Evolutionary conservation across 495 filamentous ascomycete genomes (phyloP).

Genomic region (Paragyromitra xinjiangensis): DNA sequence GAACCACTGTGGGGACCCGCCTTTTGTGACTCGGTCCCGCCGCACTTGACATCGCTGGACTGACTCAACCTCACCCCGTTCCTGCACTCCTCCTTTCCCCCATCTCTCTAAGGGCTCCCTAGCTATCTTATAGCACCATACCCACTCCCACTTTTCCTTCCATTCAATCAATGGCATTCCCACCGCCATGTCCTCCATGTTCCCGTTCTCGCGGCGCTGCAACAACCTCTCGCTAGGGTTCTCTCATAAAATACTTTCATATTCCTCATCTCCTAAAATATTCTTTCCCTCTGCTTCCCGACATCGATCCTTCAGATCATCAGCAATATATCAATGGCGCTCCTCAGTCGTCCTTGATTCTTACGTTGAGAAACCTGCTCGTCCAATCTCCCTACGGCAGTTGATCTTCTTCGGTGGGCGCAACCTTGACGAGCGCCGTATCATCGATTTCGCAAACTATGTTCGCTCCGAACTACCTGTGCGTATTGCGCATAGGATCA

Average conservation of each 20-base stretch:
- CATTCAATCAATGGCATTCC: constrained; percentile 56
- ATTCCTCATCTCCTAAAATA: constrained; percentile 4
- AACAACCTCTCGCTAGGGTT: constrained; percentile 45
- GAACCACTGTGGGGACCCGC: constrained; percentile 43
- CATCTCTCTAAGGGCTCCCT: constrained; percentile 30
- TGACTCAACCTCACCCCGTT: constrained; percentile 47
- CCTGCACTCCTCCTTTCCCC: constrained; percentile 24
- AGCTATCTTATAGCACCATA: constrained; percentile 34
- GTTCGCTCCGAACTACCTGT: constrained; percentile 93
- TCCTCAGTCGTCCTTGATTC: constrained; percentile 56
- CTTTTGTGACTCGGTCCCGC: constrained; percentile 46
- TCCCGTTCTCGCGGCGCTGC: constrained; percentile 44
- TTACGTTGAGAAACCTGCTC: constrained; percentile 56
- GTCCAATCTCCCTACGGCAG: constrained; percentile 57
- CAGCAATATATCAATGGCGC: constrained; percentile 51
- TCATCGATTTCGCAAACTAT: constrained; percentile 96
- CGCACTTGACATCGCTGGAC: constrained; percentile 32
- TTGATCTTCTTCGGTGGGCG: constrained; percentile 89
- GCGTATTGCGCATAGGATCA: constrained; percentile 84
- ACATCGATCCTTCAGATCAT: constrained; percentile 37
- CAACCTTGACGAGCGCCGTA: constrained; percentile 84
- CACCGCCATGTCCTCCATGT: constrained; percentile 50
- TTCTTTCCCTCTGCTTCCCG: constrained; percentile 9
- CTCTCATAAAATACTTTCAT: constrained; percentile 34
- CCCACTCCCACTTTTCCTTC: constrained; percentile 29